These are phyloP conservation scores for Magnusiomyces ingens DNA, from an alignment of 1,139 yeast species.

Conservation along the genomic window DNA sequence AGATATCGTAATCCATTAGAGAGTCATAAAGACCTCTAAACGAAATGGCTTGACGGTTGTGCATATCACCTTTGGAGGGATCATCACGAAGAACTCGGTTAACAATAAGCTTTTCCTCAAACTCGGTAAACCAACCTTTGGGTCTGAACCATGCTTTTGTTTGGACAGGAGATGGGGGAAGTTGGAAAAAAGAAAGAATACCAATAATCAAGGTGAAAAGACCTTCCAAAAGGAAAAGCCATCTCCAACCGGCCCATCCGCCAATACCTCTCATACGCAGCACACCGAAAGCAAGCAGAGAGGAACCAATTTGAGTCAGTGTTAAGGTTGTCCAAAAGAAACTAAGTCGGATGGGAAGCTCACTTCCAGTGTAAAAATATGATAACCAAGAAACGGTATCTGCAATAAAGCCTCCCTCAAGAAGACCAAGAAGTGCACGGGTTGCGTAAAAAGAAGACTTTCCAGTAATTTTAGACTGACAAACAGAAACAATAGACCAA, in stretches of 20 bases:
- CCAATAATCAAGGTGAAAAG: slow-evolving; percentile 46
- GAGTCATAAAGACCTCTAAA: slow-evolving; percentile 37
- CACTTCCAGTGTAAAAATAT: slow-evolving; percentile 45
- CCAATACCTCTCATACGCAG: slow-evolving; percentile 39
- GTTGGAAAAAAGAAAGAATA: slow-evolving; percentile 41
- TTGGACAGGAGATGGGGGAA: slow-evolving; percentile 51
- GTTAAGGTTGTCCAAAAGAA: slow-evolving; percentile 36
- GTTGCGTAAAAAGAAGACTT: slow-evolving; percentile 36
- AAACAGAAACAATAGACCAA: slow-evolving; percentile 45
- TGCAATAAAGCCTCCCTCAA: slow-evolving; percentile 51
- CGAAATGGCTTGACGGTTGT: slow-evolving; percentile 51
- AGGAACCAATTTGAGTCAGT: slow-evolving; percentile 26
- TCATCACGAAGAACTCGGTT: slow-evolving; percentile 57
- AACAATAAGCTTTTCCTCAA: slow-evolving; percentile 53
- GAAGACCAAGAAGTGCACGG: slow-evolving; percentile 41
- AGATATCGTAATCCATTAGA: slow-evolving; percentile 46
- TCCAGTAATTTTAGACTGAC: slow-evolving; percentile 37
- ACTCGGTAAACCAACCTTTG: slow-evolving; percentile 54
- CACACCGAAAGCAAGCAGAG: slow-evolving; percentile 40
- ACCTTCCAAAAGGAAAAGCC: slow-evolving; percentile 56
- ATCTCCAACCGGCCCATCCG: slow-evolving; percentile 48
- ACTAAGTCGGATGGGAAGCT: slow-evolving; percentile 43
- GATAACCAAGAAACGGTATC: slow-evolving; percentile 46
- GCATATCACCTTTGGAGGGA: slow-evolving; percentile 61
- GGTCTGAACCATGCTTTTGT: slow-evolving; percentile 47